phyloP scores from a whole-genome alignment of 305 asterid genomes.

The Striga hermonthica region DNA sequence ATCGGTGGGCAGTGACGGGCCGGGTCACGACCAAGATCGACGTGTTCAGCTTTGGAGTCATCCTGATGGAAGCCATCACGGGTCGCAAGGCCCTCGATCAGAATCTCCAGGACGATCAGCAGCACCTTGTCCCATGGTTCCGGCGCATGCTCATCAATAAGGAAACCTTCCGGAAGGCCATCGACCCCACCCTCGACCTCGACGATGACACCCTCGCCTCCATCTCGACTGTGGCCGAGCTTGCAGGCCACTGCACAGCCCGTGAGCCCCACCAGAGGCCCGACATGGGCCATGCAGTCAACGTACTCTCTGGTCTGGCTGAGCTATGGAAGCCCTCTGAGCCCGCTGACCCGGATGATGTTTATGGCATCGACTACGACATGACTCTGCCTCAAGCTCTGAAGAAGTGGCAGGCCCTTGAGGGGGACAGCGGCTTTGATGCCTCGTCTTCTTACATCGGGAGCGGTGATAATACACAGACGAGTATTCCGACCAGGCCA shows the following conservation, averaged over 20 bases:
- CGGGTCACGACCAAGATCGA: constrained; percentile 92
- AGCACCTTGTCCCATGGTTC: constrained; percentile 91
- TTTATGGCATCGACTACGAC: constrained; percentile 81
- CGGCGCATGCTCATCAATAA: constrained; percentile 70
- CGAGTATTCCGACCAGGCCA: constrained; percentile 86
- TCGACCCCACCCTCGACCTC: constrained; percentile 62
- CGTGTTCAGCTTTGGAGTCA: constrained; percentile 87
- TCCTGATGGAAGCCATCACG: constrained; percentile 84
- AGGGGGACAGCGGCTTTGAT: constrained; percentile 67
- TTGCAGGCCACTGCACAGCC: constrained; percentile 90
- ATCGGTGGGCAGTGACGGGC: constrained; percentile 73
- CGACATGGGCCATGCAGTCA: constrained; percentile 90
- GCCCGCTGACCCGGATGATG: constrained; percentile 71
- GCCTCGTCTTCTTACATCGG: constrained; percentile 56
- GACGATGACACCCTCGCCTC: constrained; percentile 71
- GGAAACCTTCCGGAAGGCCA: constrained; percentile 55
- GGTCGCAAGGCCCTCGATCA: constrained; percentile 87
- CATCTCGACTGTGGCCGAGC: constrained; percentile 66
- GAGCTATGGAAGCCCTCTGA: constrained; percentile 94
- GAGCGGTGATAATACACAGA: constrained; percentile 73
- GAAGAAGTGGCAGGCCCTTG: constrained; percentile 92
- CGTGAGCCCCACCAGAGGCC: constrained; percentile 90
- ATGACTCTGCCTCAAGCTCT: constrained; percentile 88
- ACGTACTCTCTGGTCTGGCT: constrained; percentile 74
- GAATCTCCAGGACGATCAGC: constrained; percentile 64